Percentiles rank a stretch among this genome's conserved stretches.
phyloP scores from a whole-genome alignment of 164 flowering plant genomes.

The Tetrastigma voinierianum region DNA sequence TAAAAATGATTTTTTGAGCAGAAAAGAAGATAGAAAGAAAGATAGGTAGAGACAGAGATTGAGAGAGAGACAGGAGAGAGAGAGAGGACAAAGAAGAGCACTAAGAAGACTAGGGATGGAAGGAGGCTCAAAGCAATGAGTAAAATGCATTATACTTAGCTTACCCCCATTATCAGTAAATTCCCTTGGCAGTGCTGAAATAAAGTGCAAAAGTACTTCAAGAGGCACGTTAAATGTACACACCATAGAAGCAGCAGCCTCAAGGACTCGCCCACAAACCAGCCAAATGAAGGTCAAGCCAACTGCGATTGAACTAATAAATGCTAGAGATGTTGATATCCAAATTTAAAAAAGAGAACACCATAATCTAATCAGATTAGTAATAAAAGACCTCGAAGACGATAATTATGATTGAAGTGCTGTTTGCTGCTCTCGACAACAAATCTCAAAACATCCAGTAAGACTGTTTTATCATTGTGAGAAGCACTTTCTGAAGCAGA shows the following conservation, averaged over 20 bases:
- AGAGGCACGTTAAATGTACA: slow-evolving; percentile 51
- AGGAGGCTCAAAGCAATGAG: neutral
- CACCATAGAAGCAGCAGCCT: slow-evolving; percentile 63
- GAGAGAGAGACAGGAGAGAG: neutral
- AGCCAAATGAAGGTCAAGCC: slow-evolving; percentile 8
- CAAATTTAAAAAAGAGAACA: neutral
- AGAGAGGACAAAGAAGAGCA: neutral
- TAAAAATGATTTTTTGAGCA: too few relatives aligned
- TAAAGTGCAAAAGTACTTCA: slow-evolving; percentile 64
- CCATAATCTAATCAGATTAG: slow-evolving; percentile 15
- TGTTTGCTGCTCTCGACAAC: slow-evolving; percentile 81
- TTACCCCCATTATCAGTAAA: slow-evolving; percentile 77
- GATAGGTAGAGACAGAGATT: neutral
- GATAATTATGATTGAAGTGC: slow-evolving; percentile 90
- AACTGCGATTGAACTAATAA: neutral
- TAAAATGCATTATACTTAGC: slow-evolving; percentile 6
- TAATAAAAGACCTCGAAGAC: slow-evolving; percentile 65
- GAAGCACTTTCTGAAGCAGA: slow-evolving; percentile 17
- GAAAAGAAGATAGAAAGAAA: neutral
- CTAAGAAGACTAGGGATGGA: neutral
- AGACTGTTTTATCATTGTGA: slow-evolving; percentile 26
- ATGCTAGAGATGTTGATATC: neutral
- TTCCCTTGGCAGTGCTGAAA: slow-evolving; percentile 76
- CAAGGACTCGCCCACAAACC: slow-evolving; percentile 74
- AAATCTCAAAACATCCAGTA: slow-evolving; percentile 66